These are phyloP conservation scores for Xylariomycetidae sp. DNA, from an alignment of 2,329 filamentous ascomycete species.

Conservation along the genomic window DNA sequence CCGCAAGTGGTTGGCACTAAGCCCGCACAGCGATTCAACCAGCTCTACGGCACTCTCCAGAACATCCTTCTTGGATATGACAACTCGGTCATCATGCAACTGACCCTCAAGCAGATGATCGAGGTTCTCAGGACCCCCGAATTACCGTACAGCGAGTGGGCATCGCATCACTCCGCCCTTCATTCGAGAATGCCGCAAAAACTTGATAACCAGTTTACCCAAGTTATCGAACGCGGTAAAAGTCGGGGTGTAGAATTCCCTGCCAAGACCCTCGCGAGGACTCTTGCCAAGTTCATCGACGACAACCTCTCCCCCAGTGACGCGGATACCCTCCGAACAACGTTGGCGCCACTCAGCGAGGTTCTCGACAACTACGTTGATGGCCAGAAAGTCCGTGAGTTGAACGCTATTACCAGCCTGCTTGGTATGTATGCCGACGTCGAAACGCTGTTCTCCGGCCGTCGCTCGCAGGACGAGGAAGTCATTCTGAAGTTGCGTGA, in stretches of 20 bases:
- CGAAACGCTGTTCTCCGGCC: conserved; percentile 82
- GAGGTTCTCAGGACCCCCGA: conserved; percentile 84
- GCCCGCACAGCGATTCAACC: conserved; percentile 79
- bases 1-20: conserved; percentile 88
- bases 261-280: conserved; percentile 78
- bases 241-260: conserved; percentile 82
- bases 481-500: conserved; percentile 92
- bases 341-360: conserved; percentile 69
- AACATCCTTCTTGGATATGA: conserved; percentile 94
- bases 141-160: conserved; percentile 95
- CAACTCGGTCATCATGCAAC: conserved; percentile 93
- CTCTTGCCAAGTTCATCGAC: conserved; percentile 81
- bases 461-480: conserved; percentile 83
- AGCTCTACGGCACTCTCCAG: conserved; percentile 71
- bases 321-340: conserved; percentile 65
- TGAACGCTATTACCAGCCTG: conserved; percentile 73
- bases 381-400: conserved; percentile 86
- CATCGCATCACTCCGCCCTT: conserved; percentile 90
- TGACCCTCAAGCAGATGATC: conserved; percentile 83
- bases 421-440: conserved; percentile 77
- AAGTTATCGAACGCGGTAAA: conserved; percentile 81
- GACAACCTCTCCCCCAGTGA: conserved; percentile 75
- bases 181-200: conserved; percentile 96
- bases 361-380: conserved; percentile 80
- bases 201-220: conserved; percentile 75